phyloP scores from a whole-genome alignment of 2,329 filamentous ascomycete species.

The Talaromyces funiculosus region DNA sequence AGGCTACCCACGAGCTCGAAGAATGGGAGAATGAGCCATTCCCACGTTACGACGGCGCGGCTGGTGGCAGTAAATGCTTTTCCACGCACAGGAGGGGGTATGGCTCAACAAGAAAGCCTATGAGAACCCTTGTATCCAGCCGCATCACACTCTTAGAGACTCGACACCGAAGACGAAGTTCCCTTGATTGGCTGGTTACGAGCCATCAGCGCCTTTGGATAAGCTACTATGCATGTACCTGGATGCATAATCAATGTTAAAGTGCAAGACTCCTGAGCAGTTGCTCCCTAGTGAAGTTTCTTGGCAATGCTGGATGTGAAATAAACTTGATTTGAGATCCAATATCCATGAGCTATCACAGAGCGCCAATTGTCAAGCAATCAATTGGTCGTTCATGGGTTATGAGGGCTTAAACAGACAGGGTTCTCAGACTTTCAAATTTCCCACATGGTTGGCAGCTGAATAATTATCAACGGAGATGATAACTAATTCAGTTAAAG shows the following conservation, averaged over 20 bases:
- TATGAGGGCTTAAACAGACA: not conserved
- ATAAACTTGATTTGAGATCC: not conserved
- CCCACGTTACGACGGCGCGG: not conserved
- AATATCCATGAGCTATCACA: not conserved
- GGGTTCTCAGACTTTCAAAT: not conserved
- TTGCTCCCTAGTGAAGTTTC: not conserved
- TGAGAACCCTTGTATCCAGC: not conserved
- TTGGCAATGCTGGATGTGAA: not conserved
- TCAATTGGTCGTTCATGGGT: not conserved
- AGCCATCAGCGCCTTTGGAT: too few species aligned
- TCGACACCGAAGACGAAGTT: not conserved
- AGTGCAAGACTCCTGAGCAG: not conserved
- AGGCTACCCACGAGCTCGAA: not conserved
- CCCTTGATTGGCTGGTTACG: not conserved
- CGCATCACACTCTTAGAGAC: not conserved
- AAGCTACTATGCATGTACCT: too few species aligned
- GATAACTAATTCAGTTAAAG: not conserved
- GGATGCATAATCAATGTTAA: too few species aligned
- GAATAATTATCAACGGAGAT: not conserved
- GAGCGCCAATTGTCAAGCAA: not conserved
- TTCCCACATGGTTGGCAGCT: not conserved
- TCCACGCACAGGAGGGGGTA: not conserved
- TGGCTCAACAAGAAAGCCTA: not conserved
- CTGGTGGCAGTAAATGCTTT: not conserved
- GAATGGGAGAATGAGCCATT: conserved; percentile 1